Conservation (phyloP, 805 yeast species). For the Metschnikowia colocasiae region DNA sequence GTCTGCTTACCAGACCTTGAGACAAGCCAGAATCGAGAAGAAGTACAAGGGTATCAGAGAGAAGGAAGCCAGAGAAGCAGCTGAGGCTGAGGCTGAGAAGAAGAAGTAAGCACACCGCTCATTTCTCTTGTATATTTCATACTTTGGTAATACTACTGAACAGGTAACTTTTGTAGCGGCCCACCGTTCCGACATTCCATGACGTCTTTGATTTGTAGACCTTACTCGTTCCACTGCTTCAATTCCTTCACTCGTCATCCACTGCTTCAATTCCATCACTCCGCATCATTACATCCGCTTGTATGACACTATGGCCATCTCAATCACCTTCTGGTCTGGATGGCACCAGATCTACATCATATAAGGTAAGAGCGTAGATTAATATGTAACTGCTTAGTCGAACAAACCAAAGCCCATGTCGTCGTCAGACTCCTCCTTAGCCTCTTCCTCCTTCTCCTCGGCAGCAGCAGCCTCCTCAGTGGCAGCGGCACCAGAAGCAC, state of each 20-base stretch:
- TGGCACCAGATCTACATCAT: neutral
- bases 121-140: conserved; percentile 16
- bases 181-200: neutral
- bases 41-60: conserved; percentile 93
- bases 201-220: neutral
- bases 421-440: conserved; percentile 48
- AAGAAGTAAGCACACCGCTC: conserved; percentile 50
- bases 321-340: too few species aligned
- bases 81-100: conserved; percentile 99
- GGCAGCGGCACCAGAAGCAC: conserved; percentile 34
- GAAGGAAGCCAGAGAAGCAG: conserved; percentile 95
- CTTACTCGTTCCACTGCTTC: too few species aligned
- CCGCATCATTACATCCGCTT: neutral
- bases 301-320: too few species aligned
- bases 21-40: conserved; percentile 93
- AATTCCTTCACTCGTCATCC: too few species aligned
- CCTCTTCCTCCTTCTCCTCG: conserved; percentile 27
- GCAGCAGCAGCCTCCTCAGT: conserved; percentile 35
- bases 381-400: conserved; percentile 59
- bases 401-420: conserved; percentile 97
- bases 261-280: too few species aligned
- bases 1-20: conserved; percentile 89
- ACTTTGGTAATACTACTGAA: conserved; percentile 19
- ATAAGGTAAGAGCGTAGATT: neutral
- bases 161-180: conserved; percentile 3